phyloP scores from a whole-genome alignment of 129 eudicot genomes.

The Rutidosis leptorrhynchoides region DNA sequence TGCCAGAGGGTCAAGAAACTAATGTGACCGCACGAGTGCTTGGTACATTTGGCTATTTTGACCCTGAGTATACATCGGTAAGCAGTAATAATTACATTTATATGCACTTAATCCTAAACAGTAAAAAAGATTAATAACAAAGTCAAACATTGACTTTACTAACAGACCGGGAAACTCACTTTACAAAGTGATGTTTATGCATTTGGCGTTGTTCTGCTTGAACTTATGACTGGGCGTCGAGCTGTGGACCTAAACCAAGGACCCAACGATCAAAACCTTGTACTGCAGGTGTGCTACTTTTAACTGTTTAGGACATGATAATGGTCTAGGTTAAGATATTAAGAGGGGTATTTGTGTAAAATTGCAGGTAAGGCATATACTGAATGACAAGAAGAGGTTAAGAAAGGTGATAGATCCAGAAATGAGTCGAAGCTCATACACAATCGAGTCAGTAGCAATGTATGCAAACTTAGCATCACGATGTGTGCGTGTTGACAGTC shows the following conservation, averaged over 20 bases:
- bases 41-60: slow-evolving; percentile 96
- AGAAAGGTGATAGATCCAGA: slow-evolving; percentile 86
- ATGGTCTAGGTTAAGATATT: slow-evolving; percentile 10
- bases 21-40: slow-evolving; percentile 83
- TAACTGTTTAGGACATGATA: slow-evolving; percentile 10
- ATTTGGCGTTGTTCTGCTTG: slow-evolving; percentile 91
- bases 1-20: slow-evolving; percentile 96
- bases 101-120: background rate
- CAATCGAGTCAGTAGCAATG: slow-evolving; percentile 79
- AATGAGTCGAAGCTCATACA: slow-evolving; percentile 78
- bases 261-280: slow-evolving; percentile 85
- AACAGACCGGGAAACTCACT: slow-evolving; percentile 95
- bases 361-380: slow-evolving; percentile 77
- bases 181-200: slow-evolving; percentile 95
- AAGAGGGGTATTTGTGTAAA: slow-evolving; percentile 26
- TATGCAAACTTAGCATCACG: slow-evolving; percentile 94
- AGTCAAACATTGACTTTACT: slow-evolving; percentile 18
- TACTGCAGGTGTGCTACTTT: slow-evolving; percentile 58
- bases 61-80: slow-evolving; percentile 97
- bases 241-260: slow-evolving; percentile 93
- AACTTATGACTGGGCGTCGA: slow-evolving; percentile 92
- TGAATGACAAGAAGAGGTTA: slow-evolving; percentile 79
- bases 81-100: slow-evolving; percentile 15
- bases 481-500: slow-evolving; percentile 78
- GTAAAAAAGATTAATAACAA: background rate